phyloP scores from a whole-genome alignment of 768 basidiomycete genomes.

The Daedaleopsis nitida region DNA sequence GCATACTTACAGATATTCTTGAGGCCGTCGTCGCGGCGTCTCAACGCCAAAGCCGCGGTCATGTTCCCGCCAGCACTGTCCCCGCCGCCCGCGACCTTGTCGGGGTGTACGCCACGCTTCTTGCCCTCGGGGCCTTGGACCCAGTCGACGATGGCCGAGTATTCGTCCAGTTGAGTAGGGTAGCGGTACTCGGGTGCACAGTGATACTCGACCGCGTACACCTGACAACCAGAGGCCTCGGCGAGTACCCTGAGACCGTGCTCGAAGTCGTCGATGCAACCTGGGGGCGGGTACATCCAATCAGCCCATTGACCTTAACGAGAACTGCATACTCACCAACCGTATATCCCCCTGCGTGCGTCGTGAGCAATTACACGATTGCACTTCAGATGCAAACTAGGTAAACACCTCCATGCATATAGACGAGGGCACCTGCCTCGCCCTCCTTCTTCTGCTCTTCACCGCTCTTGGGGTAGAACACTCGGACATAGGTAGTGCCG shows the following conservation, averaged over 20 bases:
- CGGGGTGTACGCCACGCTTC: constrained; percentile 13
- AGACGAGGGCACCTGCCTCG: constrained; percentile 12
- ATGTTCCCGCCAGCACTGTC: constrained; percentile 20
- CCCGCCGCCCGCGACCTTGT: constrained; percentile 15
- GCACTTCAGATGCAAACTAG: neutral
- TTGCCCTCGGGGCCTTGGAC: constrained; percentile 8
- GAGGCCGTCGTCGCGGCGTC: constrained; percentile 7
- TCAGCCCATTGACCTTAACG: neutral
- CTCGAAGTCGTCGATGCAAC: constrained; percentile 17
- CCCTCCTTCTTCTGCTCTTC: neutral
- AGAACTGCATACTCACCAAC: neutral
- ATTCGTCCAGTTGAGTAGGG: constrained; percentile 17
- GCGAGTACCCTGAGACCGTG: constrained; percentile 16
- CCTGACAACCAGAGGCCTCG: constrained; percentile 13
- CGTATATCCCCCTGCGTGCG: constrained; percentile 6
- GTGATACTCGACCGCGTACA: constrained; percentile 19
- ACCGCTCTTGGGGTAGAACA: constrained; percentile 8
- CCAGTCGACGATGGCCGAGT: constrained; percentile 12
- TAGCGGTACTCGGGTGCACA: constrained; percentile 15
- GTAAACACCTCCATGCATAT: constrained; percentile 16
- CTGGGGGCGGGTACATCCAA: neutral
- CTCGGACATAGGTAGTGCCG: constrained; percentile 5
- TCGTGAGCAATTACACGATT: neutral
- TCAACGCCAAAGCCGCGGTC: constrained; percentile 11
- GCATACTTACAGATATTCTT: constrained; percentile 6